These are phyloP conservation scores for Verticillium isaacii DNA, from an alignment of 2,329 filamentous ascomycete genomes.

Conservation along the genomic window DNA sequence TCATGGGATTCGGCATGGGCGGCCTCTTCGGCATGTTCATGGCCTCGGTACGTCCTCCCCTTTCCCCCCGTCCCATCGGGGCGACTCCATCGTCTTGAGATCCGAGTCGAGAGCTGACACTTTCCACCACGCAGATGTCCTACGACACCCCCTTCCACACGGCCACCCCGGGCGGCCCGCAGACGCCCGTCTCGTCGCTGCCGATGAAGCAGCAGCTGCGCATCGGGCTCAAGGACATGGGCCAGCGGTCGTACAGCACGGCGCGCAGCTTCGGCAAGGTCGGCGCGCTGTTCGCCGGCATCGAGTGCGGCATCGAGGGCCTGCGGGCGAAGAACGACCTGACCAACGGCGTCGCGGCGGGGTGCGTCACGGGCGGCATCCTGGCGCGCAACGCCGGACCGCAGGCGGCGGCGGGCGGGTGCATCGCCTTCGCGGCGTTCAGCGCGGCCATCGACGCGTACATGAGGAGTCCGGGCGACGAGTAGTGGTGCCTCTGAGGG, in stretches of 20 bases:
- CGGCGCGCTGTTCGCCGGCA: slow-evolving; percentile 84
- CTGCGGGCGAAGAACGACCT: slow-evolving; percentile 91
- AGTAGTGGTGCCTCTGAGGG: slow-evolving; percentile 27
- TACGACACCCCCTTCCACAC: slow-evolving; percentile 87
- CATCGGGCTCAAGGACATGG: slow-evolving; percentile 92
- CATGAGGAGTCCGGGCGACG: slow-evolving; percentile 72
- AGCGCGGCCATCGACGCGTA: slow-evolving; percentile 88
- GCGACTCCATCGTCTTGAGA: not conserved
- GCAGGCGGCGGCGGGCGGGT: slow-evolving; percentile 81
- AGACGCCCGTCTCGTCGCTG: slow-evolving; percentile 50
- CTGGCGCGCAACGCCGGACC: slow-evolving; percentile 84
- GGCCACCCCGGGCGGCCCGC: slow-evolving; percentile 30
- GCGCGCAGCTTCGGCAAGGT: slow-evolving; percentile 96
- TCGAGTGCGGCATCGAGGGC: slow-evolving; percentile 94
- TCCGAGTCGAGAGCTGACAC: not conserved
- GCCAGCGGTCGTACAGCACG: slow-evolving; percentile 70
- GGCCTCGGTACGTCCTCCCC: slow-evolving; percentile 68
- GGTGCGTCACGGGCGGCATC: slow-evolving; percentile 87
- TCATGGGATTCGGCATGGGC: slow-evolving; percentile 90
- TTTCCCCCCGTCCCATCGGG: not conserved
- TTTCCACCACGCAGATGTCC: slow-evolving; percentile 65
- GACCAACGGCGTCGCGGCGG: slow-evolving; percentile 78
- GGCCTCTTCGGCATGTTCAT: slow-evolving; percentile 97
- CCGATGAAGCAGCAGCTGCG: slow-evolving; percentile 81
- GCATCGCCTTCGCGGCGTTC: slow-evolving; percentile 90